Conservation (phyloP, 257 asterid genomes). For the Plantago major region DNA sequence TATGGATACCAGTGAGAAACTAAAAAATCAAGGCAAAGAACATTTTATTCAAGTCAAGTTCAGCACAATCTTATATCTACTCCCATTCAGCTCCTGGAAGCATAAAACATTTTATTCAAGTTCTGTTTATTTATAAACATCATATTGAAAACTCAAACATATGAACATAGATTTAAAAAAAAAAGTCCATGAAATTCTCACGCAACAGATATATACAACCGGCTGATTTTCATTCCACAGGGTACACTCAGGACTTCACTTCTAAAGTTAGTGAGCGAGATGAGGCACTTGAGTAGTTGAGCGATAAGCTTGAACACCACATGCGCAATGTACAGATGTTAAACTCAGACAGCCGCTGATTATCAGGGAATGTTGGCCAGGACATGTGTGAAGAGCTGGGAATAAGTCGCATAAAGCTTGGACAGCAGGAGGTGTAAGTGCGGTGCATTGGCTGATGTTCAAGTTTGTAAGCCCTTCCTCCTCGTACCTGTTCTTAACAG, state of each 20-base stretch:
- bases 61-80: no score
- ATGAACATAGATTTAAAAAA: neutral
- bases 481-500: slow-evolving; percentile 57
- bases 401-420: slow-evolving; percentile 94
- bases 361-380: slow-evolving; percentile 77
- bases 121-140: neutral
- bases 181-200: slow-evolving; percentile 2
- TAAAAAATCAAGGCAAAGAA: no score
- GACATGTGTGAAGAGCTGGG: slow-evolving; percentile 91
- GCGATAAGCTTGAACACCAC: slow-evolving; percentile 66
- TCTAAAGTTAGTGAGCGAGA: slow-evolving; percentile 55
- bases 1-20: no score
- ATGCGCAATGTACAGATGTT: slow-evolving; percentile 83
- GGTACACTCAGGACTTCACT: neutral
- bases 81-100: neutral
- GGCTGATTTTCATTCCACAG: slow-evolving; percentile 3
- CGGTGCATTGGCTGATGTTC: slow-evolving; percentile 97
- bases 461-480: slow-evolving; percentile 85
- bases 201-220: neutral
- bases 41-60: no score
- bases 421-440: slow-evolving; percentile 95
- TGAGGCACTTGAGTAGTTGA: slow-evolving; percentile 39
- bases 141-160: neutral
- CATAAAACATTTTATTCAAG: neutral
- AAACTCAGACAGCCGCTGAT: slow-evolving; percentile 87